Evolutionary conservation across 2,329 filamentous ascomycete genomes (phyloP).

Genomic region (Pseudocercospora cruenta): DNA sequence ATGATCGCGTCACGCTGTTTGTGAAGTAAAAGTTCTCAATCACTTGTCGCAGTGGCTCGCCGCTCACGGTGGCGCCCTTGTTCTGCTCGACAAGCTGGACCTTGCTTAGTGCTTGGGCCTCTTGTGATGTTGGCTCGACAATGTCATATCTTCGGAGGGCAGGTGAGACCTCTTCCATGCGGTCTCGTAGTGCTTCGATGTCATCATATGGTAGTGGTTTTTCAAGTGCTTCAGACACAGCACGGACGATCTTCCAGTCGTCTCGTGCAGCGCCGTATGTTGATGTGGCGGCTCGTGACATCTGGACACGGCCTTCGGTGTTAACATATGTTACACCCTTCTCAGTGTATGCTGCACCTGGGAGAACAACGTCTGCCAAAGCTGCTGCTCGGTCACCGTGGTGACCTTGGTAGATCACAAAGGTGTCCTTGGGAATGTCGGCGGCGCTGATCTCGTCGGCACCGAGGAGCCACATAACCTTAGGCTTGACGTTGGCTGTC

Average conservation of each 20-base stretch:
- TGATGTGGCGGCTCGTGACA: conserved; percentile 86
- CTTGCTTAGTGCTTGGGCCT: conserved; percentile 75
- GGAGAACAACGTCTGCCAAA: conserved; percentile 90
- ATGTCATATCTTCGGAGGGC: conserved; percentile 88
- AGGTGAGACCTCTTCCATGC: conserved; percentile 94
- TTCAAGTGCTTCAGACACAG: conserved; percentile 86
- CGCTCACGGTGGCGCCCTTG: conserved; percentile 77
- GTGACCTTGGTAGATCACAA: conserved; percentile 97
- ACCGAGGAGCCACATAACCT: conserved; percentile 95
- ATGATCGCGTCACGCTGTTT: conserved; percentile 94
- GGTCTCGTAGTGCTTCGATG: conserved; percentile 82
- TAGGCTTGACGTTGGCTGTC: conserved; percentile 83
- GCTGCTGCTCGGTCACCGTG: conserved; percentile 93
- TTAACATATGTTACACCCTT: conserved; percentile 96
- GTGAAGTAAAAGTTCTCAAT: conserved; percentile 99
- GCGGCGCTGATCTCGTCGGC: conserved; percentile 85
- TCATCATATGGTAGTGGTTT: conserved; percentile 90
- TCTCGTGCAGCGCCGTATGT: conserved; percentile 87
- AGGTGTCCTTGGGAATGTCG: conserved; percentile 93
- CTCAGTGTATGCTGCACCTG: conserved; percentile 94
- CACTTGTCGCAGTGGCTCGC: conserved; percentile 76
- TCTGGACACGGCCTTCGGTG: conserved; percentile 94
- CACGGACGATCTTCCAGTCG: conserved; percentile 99
- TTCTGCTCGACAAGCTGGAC: conserved; percentile 96
- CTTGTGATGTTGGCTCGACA: conserved; percentile 69